Percentiles rank a stretch among this genome's conserved stretches.
phyloP scores from a whole-genome alignment of 192 early-diverging fungal genomes.

The Coemansia furcata region DNA sequence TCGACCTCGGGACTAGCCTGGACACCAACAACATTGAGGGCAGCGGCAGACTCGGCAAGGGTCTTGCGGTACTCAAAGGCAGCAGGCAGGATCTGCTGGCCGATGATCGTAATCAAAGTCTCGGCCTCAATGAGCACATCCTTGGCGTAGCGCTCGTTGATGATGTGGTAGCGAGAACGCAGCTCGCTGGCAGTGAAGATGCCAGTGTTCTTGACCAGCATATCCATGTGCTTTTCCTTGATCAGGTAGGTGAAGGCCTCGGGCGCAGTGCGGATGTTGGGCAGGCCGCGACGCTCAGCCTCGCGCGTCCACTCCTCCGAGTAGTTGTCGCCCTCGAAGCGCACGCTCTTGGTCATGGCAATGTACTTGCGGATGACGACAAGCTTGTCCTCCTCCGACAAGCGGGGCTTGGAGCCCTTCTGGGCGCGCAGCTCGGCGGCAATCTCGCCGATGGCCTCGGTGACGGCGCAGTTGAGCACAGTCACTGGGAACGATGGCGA shows the following conservation, averaged over 20 bases:
- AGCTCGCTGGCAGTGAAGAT: slow-evolving; percentile 89
- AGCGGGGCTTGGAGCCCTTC: slow-evolving; percentile 72
- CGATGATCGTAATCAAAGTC: slow-evolving; percentile 79
- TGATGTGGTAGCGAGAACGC: slow-evolving; percentile 90
- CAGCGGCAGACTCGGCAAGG: slow-evolving; percentile 77
- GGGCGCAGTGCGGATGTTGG: slow-evolving; percentile 90
- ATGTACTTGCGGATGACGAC: slow-evolving; percentile 85
- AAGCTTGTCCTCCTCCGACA: slow-evolving; percentile 85
- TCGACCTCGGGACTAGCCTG: slow-evolving; percentile 67
- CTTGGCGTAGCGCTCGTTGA: slow-evolving; percentile 97
- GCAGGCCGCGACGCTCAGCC: slow-evolving; percentile 91
- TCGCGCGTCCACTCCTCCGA: slow-evolving; percentile 90
- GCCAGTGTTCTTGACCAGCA: slow-evolving; percentile 74
- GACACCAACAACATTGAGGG: slow-evolving; percentile 61
- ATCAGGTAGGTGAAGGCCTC: slow-evolving; percentile 87
- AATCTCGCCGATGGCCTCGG: slow-evolving; percentile 75
- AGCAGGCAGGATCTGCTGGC: slow-evolving; percentile 85
- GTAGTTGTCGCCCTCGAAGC: slow-evolving; percentile 99
- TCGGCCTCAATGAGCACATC: slow-evolving; percentile 91
- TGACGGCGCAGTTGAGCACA: slow-evolving; percentile 89
- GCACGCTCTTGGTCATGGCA: slow-evolving; percentile 61
- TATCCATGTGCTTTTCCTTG: slow-evolving; percentile 62
- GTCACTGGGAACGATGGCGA: slow-evolving; percentile 95
- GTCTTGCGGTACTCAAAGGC: slow-evolving; percentile 85
- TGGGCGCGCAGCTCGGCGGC: slow-evolving; percentile 70